Evolutionary conservation across 116 monocot species (phyloP).

Genomic region (Trichopus zeylanicus): DNA sequence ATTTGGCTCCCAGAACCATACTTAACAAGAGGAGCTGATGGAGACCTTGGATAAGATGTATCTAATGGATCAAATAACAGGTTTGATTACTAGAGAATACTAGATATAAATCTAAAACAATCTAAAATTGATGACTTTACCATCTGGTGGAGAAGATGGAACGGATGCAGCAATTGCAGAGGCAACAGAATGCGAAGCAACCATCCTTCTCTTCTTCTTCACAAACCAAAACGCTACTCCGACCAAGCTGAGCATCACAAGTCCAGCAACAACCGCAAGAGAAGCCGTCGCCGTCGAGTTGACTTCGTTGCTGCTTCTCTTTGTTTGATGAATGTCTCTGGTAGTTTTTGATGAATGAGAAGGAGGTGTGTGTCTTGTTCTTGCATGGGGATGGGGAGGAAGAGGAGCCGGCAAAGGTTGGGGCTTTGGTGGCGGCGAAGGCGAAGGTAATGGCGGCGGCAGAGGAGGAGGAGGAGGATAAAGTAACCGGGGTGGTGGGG

Average conservation of each 20-base stretch:
- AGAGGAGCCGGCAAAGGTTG: background rate
- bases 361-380: background rate
- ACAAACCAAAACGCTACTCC: conserved; percentile 33
- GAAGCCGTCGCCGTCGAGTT: conserved; percentile 12
- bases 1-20: conserved; percentile 15
- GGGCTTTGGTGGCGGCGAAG: background rate
- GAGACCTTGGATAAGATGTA: conserved; percentile 13
- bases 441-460: background rate
- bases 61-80: conserved; percentile 5
- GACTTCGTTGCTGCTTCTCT: conserved; percentile 1
- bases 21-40: conserved; percentile 3
- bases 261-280: conserved; percentile 22
- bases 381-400: background rate
- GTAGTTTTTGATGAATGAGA: background rate
- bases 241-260: conserved; percentile 28
- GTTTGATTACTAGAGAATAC: background rate
- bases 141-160: conserved; percentile 10
- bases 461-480: no score
- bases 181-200: background rate
- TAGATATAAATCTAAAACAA: background rate
- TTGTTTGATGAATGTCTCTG: background rate
- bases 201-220: conserved; percentile 14
- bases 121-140: conserved; percentile 4
- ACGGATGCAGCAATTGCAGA: conserved; percentile 13
- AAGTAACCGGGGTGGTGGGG: background rate